A percentile compares a stretch with the other conserved stretches of the same genome.
These are phyloP conservation scores for Colletotrichum sp. DNA, from an alignment of 2,329 filamentous ascomycete genomes.

Conservation along the genomic window DNA sequence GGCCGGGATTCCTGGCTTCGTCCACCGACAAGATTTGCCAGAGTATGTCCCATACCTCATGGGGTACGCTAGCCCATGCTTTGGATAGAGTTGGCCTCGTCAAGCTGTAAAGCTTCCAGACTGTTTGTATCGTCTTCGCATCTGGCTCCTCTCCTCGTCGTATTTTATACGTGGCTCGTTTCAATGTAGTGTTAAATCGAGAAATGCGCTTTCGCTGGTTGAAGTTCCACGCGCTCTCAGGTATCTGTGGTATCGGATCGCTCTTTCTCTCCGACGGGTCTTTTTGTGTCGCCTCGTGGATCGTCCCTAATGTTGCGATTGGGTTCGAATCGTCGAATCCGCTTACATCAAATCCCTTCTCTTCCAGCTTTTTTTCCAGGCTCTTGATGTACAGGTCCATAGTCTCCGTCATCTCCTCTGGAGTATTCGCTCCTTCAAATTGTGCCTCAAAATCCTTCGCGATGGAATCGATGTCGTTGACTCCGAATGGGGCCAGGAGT, in stretches of 20 bases:
- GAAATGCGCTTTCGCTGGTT: constrained; percentile 43
- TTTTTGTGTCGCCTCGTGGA: constrained; percentile 22
- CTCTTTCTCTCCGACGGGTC: constrained; percentile 18
- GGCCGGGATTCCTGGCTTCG: constrained; percentile 54
- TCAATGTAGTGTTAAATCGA: constrained; percentile 38
- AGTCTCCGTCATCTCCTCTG: constrained; percentile 37
- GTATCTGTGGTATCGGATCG: constrained; percentile 35
- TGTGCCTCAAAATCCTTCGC: constrained; percentile 25
- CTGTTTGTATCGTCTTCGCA: constrained; percentile 39
- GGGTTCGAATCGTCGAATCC: constrained; percentile 15
- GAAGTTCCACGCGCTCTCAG: constrained; percentile 38
- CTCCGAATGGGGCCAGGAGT: constrained; percentile 36
- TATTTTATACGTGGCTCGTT: constrained; percentile 31
- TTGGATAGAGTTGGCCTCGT: constrained; percentile 49
- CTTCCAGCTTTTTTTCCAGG: constrained; percentile 27
- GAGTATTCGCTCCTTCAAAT: constrained; percentile 27
- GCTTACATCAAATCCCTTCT: constrained; percentile 9
- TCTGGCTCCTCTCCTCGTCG: constrained; percentile 26
- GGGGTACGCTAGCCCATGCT: constrained; percentile 60
- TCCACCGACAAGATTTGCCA: constrained; percentile 67
- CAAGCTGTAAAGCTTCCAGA: constrained; percentile 57
- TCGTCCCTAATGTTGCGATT: constrained; percentile 10
- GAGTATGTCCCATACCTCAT: constrained; percentile 66
- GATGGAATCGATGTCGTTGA: constrained; percentile 54
- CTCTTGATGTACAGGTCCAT: constrained; percentile 41